Conservation (phyloP, 352 stramenopile genomes). For the Peronospora belbahrii region DNA sequence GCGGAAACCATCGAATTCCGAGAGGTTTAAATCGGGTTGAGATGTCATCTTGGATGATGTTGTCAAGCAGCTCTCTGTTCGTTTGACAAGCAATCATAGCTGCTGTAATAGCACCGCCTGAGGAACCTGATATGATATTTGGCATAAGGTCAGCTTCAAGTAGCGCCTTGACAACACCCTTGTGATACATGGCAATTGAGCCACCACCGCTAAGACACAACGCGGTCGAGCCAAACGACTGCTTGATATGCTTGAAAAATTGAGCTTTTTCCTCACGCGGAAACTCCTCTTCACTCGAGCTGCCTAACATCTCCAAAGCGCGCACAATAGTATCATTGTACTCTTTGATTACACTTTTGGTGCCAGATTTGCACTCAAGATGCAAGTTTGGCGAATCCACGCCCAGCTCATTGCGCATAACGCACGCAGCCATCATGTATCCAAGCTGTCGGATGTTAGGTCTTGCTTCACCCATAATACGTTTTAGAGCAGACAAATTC, state of each 20-base stretch:
- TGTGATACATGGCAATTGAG: slow-evolving; percentile 92
- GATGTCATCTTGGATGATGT: slow-evolving; percentile 51
- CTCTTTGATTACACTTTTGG: slow-evolving; percentile 49
- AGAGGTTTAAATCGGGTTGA: slow-evolving; percentile 43
- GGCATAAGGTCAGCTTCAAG: slow-evolving; percentile 85
- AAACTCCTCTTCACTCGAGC: slow-evolving; percentile 25
- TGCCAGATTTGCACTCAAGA: slow-evolving; percentile 47
- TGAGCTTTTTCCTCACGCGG: slow-evolving; percentile 32
- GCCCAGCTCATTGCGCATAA: slow-evolving; percentile 59
- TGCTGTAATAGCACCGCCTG: slow-evolving; percentile 87
- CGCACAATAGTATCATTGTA: slow-evolving; percentile 41
- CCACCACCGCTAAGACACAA: slow-evolving; percentile 89
- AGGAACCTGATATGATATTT: slow-evolving; percentile 91
- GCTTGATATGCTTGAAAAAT: slow-evolving; percentile 54
- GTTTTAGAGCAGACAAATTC: slow-evolving; percentile 34
- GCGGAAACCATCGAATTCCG: slow-evolving; percentile 77
- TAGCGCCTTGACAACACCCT: slow-evolving; percentile 89
- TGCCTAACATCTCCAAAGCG: slow-evolving; percentile 37
- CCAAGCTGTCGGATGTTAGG: slow-evolving; percentile 45
- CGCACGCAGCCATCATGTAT: slow-evolving; percentile 51
- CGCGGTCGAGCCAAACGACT: slow-evolving; percentile 86
- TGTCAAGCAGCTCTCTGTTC: slow-evolving; percentile 75
- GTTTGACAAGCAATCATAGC: slow-evolving; percentile 82
- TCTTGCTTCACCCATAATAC: slow-evolving; percentile 16
- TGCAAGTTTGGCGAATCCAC: slow-evolving; percentile 50